These are phyloP conservation scores for Pterocarpus macrocarpus DNA, from an alignment of 306 rosid genomes.

Conservation along the genomic window DNA sequence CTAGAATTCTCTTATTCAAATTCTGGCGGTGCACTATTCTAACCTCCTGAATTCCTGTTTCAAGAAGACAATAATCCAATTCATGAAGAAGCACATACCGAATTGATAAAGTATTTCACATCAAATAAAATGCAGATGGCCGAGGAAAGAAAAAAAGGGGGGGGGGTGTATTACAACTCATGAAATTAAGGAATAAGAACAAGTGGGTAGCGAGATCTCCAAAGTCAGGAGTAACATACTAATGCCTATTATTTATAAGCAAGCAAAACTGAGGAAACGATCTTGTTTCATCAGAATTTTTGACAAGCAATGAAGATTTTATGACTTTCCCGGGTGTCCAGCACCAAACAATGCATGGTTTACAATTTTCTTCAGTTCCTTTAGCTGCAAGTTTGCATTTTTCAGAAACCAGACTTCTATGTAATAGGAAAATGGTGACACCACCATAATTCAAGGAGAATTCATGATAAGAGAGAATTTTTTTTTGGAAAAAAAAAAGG, in stretches of 20 bases:
- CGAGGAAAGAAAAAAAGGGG: background rate
- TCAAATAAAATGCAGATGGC: conserved; percentile 22
- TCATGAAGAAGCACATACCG: conserved; percentile 26
- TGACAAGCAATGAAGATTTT: conserved; percentile 28
- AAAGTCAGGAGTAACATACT: conserved; percentile 19
- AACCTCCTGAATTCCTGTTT: conserved; percentile 64
- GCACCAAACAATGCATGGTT: conserved; percentile 9
- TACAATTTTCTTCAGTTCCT: conserved; percentile 13
- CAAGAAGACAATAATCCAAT: conserved; percentile 29
- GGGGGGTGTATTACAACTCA: background rate
- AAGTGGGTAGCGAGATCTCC: conserved; percentile 28
- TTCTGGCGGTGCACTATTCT: conserved; percentile 70
- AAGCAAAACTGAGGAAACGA: conserved; percentile 16
- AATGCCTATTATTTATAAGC: conserved; percentile 1
- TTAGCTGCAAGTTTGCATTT: conserved; percentile 36
- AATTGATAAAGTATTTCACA: conserved; percentile 7
- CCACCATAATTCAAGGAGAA: conserved; percentile 19
- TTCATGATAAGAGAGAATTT: background rate
- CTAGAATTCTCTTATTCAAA: conserved; percentile 73
- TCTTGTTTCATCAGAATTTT: conserved; percentile 39
- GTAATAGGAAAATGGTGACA: background rate
- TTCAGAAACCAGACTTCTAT: conserved; percentile 38
- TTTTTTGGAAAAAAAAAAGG: background rate
- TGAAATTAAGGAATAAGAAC: conserved; percentile 17
- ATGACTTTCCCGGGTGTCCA: conserved; percentile 18